Evolutionary conservation across 2,329 filamentous ascomycete genomes (phyloP).

Genomic region (Xylariaceae sp.): DNA sequence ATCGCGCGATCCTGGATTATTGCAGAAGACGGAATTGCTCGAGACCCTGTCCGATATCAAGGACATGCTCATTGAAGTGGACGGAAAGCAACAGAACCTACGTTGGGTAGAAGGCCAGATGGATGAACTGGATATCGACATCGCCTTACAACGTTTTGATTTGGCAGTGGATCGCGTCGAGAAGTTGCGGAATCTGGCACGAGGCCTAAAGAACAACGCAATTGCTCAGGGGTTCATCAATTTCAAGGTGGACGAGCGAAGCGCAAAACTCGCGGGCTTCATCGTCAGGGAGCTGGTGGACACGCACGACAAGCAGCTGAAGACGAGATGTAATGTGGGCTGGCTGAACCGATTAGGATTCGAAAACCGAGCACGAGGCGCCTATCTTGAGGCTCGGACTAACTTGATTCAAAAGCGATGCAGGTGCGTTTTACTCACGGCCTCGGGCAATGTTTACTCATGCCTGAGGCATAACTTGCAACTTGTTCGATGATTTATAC

Average conservation of each 20-base stretch:
- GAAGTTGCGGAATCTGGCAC: slow-evolving; percentile 72
- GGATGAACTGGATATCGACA: slow-evolving; percentile 92
- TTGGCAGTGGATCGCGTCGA: slow-evolving; percentile 79
- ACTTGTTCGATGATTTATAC: not conserved
- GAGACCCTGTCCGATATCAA: slow-evolving; percentile 74
- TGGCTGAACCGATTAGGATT: slow-evolving; percentile 86
- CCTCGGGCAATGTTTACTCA: not conserved
- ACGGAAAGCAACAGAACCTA: slow-evolving; percentile 92
- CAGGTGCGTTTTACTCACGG: slow-evolving; percentile 50
- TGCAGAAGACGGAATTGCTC: slow-evolving; percentile 74
- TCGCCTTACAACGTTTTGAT: slow-evolving; percentile 85
- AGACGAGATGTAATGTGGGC: slow-evolving; percentile 73
- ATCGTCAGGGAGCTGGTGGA: slow-evolving; percentile 73
- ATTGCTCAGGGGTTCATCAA: slow-evolving; percentile 89
- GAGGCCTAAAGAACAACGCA: slow-evolving; percentile 75
- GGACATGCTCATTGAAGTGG: slow-evolving; percentile 89
- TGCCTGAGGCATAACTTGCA: not conserved
- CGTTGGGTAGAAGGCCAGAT: slow-evolving; percentile 94
- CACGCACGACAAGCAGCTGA: slow-evolving; percentile 68
- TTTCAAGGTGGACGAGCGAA: slow-evolving; percentile 83
- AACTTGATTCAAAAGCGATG: slow-evolving; percentile 75
- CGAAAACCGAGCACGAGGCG: slow-evolving; percentile 81
- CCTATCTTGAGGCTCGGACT: slow-evolving; percentile 75
- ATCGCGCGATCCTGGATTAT: slow-evolving; percentile 66
- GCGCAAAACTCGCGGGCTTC: slow-evolving; percentile 67